These are phyloP conservation scores for Suhomyces wounanorum DNA, from an alignment of 1,139 yeast species.

Conservation along the genomic window DNA sequence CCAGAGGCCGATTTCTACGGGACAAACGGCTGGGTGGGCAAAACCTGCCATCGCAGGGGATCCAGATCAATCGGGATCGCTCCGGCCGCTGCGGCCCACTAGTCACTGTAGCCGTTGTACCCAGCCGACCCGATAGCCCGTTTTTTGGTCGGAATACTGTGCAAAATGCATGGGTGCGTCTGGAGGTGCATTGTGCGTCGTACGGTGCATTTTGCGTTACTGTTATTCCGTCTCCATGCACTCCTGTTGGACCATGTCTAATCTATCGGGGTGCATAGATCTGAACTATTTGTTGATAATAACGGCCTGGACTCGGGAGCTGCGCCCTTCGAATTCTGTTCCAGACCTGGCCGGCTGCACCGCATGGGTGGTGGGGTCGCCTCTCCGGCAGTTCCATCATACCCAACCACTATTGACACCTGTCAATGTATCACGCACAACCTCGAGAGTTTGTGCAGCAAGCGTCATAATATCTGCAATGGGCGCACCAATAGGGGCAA, in stretches of 20 bases:
- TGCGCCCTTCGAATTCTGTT: not conserved
- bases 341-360: not conserved
- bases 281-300: slow-evolving; percentile 2
- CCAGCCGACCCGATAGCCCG: not conserved
- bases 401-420: slow-evolving; percentile 1
- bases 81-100: too few relatives aligned
- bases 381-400: not conserved
- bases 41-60: not conserved
- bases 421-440: slow-evolving; percentile 7
- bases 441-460: not conserved
- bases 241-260: slow-evolving; percentile 1
- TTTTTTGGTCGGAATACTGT: not conserved
- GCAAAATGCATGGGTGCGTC: not conserved
- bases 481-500: slow-evolving; percentile 3
- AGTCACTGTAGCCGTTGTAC: not conserved
- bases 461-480: slow-evolving; percentile 1
- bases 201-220: not conserved
- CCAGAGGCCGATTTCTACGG: too few relatives aligned
- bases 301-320: not conserved
- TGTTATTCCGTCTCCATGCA: not conserved
- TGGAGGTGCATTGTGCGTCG: slow-evolving; percentile 1
- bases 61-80: not conserved
- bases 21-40: not conserved
- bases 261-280: slow-evolving; percentile 6
- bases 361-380: not conserved